Evolutionary conservation across 2,329 filamentous ascomycete species (phyloP), one percentile per base, ranked within the genome.

Genomic region (Diplodia mutila): DNA sequence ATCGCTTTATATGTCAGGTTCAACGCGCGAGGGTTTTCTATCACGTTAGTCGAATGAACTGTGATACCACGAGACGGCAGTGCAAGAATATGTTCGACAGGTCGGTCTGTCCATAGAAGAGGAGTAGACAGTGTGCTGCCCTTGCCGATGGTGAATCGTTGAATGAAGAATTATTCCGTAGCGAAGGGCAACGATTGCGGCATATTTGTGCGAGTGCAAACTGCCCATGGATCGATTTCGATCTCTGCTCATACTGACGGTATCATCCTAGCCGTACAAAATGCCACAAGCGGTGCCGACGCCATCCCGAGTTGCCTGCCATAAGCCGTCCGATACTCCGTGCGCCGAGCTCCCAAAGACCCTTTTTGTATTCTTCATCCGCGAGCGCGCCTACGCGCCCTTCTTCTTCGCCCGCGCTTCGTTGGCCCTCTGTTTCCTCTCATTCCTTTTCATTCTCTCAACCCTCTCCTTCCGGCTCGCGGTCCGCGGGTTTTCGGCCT

Each of bases 341-440:
- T 48, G 54, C 65, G 65, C 65, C 65, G 25, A 67, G 42, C 23
- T 48, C 59, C 42, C 16, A 25, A 34, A 32, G 16, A 61, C 32
- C 25, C 53, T 54, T 66, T 42, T 21, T 66, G 34, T 4, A 12
- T 12, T 59, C 23, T 12, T 39, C 23, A 2, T 18, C 12, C 9
- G 21, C 23, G 29, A 16, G 12, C n/a, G 2, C 18, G 18, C 52
- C 46, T 54, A 67, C 32, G 65, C 65, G 49, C 65, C 65, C 65
- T 67, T 72, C 72, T 88, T 92, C 71, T 89, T 84, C 79, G 87
- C 89, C 73, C 91, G 86, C 72, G 84, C 85, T 80, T 94, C 92
- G 74, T 85, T 82, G 48, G 78, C 75, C 65, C 79, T 76, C 74
- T 79, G 76, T 72, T 77, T 80, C 73, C 80, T 76, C 73, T 81